phyloP scores from a whole-genome alignment of 139 green algal species.

The Chlamydomonas schloesseri region DNA sequence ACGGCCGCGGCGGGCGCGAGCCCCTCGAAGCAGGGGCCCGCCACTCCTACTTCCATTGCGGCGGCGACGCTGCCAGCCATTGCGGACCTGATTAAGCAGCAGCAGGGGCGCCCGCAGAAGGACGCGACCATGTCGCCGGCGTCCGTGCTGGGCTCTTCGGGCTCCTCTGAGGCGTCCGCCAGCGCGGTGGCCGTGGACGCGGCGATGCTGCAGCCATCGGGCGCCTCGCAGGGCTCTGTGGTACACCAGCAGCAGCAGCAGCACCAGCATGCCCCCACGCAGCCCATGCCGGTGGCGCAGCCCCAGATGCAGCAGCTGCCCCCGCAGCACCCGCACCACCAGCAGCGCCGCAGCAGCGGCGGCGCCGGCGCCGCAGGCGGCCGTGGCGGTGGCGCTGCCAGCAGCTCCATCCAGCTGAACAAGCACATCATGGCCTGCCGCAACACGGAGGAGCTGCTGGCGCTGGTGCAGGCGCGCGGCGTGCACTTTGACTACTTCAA shows the following conservation, averaged over 20 bases:
- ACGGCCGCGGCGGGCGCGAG: not conserved
- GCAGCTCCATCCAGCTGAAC: slow-evolving; percentile 51
- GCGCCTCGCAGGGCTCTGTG: not conserved
- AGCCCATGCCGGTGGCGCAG: not conserved
- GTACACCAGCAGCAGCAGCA: not conserved
- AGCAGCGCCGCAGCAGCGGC: not conserved
- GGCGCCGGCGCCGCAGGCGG: no score
- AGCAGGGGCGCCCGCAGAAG: not conserved
- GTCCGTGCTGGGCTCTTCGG: not conserved
- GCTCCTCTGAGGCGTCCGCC: not conserved
- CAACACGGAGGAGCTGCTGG: slow-evolving; percentile 58
- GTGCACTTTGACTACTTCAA: slow-evolving; percentile 79
- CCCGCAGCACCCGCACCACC: not conserved
- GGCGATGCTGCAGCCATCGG: no score
- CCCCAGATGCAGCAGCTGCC: not conserved
- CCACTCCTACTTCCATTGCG: not conserved
- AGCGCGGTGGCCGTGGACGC: no score
- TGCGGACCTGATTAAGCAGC: slow-evolving; percentile 10
- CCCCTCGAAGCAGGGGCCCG: not conserved
- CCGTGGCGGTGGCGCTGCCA: not conserved
- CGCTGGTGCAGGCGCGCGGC: slow-evolving; percentile 59
- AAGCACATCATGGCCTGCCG: slow-evolving; percentile 58
- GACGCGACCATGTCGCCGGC: not conserved
- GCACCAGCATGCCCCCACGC: not conserved
- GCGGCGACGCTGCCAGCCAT: slow-evolving; percentile 29